These are phyloP conservation scores for Letharia lupina DNA, from an alignment of 495 filamentous ascomycete genomes.

Conservation along the genomic window DNA sequence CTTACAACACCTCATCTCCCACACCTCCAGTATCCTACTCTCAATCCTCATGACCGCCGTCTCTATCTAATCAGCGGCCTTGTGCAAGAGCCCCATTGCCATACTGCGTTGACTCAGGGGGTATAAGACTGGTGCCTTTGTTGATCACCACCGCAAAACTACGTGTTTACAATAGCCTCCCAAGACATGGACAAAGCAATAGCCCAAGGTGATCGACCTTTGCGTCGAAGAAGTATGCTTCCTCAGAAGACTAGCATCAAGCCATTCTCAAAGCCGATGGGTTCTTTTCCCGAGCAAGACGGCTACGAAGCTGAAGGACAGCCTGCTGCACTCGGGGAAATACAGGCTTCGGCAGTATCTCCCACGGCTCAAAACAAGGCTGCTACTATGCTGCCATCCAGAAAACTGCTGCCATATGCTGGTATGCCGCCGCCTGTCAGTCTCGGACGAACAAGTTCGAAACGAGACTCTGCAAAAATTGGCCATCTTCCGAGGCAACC, in stretches of 20 bases:
- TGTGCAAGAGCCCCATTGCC: background rate
- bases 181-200: constrained; percentile 2
- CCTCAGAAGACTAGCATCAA: constrained; percentile 10
- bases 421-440: background rate
- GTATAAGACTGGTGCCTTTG: background rate
- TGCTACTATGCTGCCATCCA: background rate
- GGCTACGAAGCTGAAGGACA: constrained; percentile 1
- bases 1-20: background rate
- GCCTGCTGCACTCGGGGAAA: background rate
- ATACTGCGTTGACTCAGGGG: too few species aligned
- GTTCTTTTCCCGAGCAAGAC: background rate
- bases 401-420: background rate
- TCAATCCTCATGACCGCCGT: background rate
- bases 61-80: background rate
- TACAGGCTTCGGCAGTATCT: background rate
- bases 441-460: background rate
- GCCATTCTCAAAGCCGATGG: background rate
- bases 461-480: background rate
- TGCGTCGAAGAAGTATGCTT: constrained; percentile 18
- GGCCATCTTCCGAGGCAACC: background rate
- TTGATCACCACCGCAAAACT: background rate
- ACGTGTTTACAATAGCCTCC: background rate
- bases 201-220: background rate
- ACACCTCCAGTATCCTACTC: background rate
- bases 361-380: background rate